phyloP scores from a whole-genome alignment of 768 basidiomycete genomes.

The Tylopilus vinaceipallidus region DNA sequence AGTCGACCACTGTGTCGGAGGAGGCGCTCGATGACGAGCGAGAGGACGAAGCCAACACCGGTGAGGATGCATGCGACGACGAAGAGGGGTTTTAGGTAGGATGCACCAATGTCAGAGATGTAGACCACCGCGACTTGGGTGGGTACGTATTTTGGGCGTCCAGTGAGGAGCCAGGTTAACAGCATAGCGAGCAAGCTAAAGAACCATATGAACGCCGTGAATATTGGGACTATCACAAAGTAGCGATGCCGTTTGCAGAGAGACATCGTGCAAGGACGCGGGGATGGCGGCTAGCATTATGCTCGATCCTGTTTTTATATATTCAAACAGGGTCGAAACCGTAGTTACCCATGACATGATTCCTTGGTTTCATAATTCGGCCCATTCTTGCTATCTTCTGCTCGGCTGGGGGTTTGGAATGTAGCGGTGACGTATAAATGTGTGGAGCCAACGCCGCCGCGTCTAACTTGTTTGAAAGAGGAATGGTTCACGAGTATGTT shows the following conservation, averaged over 20 bases:
- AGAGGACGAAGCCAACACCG: conserved; percentile 56
- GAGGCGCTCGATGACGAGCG: conserved; percentile 58
- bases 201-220: conserved; percentile 66
- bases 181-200: conserved; percentile 69
- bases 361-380: background rate
- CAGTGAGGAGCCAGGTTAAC: conserved; percentile 67
- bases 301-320: conserved; percentile 5
- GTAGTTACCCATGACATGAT: background rate
- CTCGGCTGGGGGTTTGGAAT: background rate
- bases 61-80: conserved; percentile 64
- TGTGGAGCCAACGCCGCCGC: background rate
- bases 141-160: conserved; percentile 48
- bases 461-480: background rate
- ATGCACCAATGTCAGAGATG: conserved; percentile 78
- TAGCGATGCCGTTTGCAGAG: conserved; percentile 43
- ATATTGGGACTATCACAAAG: conserved; percentile 63
- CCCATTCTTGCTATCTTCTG: background rate
- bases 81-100: conserved; percentile 72
- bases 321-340: background rate
- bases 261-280: conserved; percentile 13
- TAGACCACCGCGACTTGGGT: conserved; percentile 61
- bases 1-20: conserved; percentile 68
- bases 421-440: too few species aligned
- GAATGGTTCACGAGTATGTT: background rate
- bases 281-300: background rate